These are phyloP conservation scores for Aspergillus cavernicola DNA, from an alignment of 495 filamentous ascomycete genomes.

Conservation along the genomic window DNA sequence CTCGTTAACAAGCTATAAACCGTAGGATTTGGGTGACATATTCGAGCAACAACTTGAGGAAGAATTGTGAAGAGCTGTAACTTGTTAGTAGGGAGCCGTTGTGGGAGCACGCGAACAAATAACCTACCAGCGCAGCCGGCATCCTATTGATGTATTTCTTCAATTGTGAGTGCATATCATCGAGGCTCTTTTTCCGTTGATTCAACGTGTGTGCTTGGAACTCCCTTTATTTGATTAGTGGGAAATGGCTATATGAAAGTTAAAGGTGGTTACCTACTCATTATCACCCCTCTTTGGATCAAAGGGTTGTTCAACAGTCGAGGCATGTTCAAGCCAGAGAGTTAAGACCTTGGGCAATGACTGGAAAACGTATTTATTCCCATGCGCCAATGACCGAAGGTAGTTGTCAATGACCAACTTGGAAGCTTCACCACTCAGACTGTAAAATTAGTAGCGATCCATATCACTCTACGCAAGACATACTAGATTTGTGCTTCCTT, in stretches of 20 bases:
- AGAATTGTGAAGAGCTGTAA: slow-evolving; percentile 78
- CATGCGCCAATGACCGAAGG: slow-evolving; percentile 76
- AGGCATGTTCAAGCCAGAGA: slow-evolving; percentile 88
- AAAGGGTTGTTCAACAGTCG: slow-evolving; percentile 61
- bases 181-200: slow-evolving; percentile 61
- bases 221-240: slow-evolving; percentile 33
- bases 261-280: slow-evolving; percentile 33
- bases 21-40: slow-evolving; percentile 74
- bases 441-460: slow-evolving; percentile 14
- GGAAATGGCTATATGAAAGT: slow-evolving; percentile 4
- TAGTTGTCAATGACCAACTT: slow-evolving; percentile 94
- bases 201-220: slow-evolving; percentile 52
- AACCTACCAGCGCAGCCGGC: slow-evolving; percentile 66
- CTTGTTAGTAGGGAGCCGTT: slow-evolving; percentile 17
- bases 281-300: slow-evolving; percentile 63
- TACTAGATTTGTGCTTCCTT: slow-evolving; percentile 57
- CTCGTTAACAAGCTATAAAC: slow-evolving; percentile 70
- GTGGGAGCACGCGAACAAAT: not conserved
- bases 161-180: slow-evolving; percentile 66
- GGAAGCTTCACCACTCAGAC: slow-evolving; percentile 70
- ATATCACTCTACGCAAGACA: slow-evolving; percentile 7
- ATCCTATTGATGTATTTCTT: slow-evolving; percentile 69
- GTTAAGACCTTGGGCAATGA: slow-evolving; percentile 87
- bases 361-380: slow-evolving; percentile 92
- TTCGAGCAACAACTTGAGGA: slow-evolving; percentile 87